Conservation (phyloP, 2,329 filamentous ascomycete species). For the Trichoderma citrinoviride region DNA sequence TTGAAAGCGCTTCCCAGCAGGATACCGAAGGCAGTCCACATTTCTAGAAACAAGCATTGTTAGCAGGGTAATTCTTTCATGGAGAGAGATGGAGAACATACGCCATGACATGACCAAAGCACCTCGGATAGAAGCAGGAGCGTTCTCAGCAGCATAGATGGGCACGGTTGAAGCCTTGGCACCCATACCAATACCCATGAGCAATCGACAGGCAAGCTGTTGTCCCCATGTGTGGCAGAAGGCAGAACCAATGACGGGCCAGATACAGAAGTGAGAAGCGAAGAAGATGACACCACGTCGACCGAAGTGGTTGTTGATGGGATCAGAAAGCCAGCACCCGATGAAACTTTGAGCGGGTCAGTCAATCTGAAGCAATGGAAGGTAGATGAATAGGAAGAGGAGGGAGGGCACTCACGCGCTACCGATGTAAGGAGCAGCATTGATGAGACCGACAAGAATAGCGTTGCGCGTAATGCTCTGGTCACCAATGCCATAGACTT, state of each 20-base stretch:
- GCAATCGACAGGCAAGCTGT: constrained; percentile 63
- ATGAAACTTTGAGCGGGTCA: constrained; percentile 33
- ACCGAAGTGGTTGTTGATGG: constrained; percentile 49
- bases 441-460: constrained; percentile 63
- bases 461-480: constrained; percentile 33
- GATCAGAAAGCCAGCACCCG: constrained; percentile 65
- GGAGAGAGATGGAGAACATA: constrained; percentile 6
- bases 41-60: constrained; percentile 43
- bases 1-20: constrained; percentile 44
- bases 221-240: constrained; percentile 66
- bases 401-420: constrained; percentile 40
- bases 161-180: constrained; percentile 65
- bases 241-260: constrained; percentile 61
- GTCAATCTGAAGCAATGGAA: constrained; percentile 16
- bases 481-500: constrained; percentile 40
- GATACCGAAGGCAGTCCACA: constrained; percentile 61
- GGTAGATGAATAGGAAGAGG: background rate
- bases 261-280: constrained; percentile 68
- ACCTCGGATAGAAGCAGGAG: constrained; percentile 65
- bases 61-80: background rate
- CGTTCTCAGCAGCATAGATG: constrained; percentile 72
- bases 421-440: constrained; percentile 52
- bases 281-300: constrained; percentile 62
- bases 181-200: constrained; percentile 68
- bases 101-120: constrained; percentile 79